phyloP scores from a whole-genome alignment of 352 stramenopile species.

The Phytophthora niederhauseri region DNA sequence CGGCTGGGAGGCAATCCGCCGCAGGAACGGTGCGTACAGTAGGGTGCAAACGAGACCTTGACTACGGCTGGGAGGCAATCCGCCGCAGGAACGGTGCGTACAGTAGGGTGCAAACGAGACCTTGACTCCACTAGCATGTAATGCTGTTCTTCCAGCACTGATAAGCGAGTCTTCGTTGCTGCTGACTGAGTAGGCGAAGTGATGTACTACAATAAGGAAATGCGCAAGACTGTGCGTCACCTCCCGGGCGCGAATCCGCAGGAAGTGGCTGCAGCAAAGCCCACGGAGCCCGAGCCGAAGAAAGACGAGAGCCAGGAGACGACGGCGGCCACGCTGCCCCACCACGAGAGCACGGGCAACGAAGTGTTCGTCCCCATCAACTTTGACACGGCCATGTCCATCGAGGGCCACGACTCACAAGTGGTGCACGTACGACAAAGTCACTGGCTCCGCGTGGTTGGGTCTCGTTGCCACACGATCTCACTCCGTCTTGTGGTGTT shows the following conservation, averaged over 20 bases:
- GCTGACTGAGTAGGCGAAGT: constrained; percentile 45
- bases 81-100: constrained; percentile 32
- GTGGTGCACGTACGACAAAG: constrained; percentile 67
- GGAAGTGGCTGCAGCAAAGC: constrained; percentile 8
- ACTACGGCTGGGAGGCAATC: constrained; percentile 68
- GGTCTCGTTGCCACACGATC: not conserved
- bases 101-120: too few species aligned
- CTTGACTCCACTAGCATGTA: not conserved
- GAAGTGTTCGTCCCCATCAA: constrained; percentile 82
- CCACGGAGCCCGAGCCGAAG: constrained; percentile 11
- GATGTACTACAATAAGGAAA: constrained; percentile 67
- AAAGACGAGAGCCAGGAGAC: constrained; percentile 16
- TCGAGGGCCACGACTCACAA: constrained; percentile 89
- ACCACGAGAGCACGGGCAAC: constrained; percentile 47
- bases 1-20: constrained; percentile 66
- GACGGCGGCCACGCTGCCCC: constrained; percentile 17
- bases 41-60: not conserved
- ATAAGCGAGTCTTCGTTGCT: not conserved
- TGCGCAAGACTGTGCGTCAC: constrained; percentile 66
- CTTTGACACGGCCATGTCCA: constrained; percentile 75
- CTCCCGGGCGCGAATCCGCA: constrained; percentile 43
- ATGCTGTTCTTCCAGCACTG: not conserved
- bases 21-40: constrained; percentile 52
- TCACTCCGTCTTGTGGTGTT: constrained; percentile 8
- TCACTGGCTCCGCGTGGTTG: not conserved